phyloP scores from a whole-genome alignment of 345 rosid genomes.

The Moricandia arvensis region DNA sequence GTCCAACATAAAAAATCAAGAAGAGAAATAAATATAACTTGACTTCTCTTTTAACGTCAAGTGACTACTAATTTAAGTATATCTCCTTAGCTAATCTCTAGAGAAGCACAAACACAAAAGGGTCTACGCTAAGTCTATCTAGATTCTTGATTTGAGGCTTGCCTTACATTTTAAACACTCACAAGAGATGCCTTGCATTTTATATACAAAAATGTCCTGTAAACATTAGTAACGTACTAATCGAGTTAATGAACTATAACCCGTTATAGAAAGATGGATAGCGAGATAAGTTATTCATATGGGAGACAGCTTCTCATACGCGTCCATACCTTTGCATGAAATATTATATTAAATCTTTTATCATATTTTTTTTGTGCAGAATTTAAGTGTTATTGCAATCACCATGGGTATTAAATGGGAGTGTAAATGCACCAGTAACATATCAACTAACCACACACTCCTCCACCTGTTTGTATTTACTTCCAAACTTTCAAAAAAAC shows the following conservation, averaged over 20 bases:
- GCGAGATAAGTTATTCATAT: conserved; percentile 16
- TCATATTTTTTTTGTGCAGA: neutral
- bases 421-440: conserved; percentile 67
- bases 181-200: conserved; percentile 17
- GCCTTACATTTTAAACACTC: neutral
- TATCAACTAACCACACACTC: conserved; percentile 75
- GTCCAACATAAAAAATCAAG: neutral
- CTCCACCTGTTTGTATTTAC: conserved; percentile 73
- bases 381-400: conserved; percentile 31
- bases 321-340: conserved; percentile 33
- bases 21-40: conserved; percentile 19
- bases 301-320: conserved; percentile 31
- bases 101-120: conserved; percentile 19
- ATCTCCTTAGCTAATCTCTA: conserved; percentile 13
- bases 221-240: conserved; percentile 11
- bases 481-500: conserved; percentile 16
- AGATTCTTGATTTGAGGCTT: conserved; percentile 30
- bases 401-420: conserved; percentile 27
- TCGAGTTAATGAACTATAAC: conserved; percentile 2
- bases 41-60: conserved; percentile 27
- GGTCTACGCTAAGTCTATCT: conserved; percentile 27
- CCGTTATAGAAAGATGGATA: conserved; percentile 19
- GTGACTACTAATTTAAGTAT: conserved; percentile 14
- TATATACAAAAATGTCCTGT: neutral
- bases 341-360: neutral